Evolutionary conservation across 1,284 basidiomycete genomes (phyloP).

Genomic region (Grifola frondosa): DNA sequence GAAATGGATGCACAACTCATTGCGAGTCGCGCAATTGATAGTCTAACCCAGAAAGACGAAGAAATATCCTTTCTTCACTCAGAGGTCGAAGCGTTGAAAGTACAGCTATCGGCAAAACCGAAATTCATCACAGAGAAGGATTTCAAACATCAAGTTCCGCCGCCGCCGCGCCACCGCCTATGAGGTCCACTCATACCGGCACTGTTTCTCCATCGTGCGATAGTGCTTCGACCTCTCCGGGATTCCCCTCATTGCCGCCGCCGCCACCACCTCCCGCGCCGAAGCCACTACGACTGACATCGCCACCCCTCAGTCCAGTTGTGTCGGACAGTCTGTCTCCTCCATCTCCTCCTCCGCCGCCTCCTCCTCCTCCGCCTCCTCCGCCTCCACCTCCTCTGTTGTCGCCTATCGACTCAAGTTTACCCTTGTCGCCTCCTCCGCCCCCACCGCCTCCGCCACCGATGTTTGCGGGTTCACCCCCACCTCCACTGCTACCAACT

Average conservation of each 20-base stretch:
- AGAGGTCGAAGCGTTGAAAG: conserved; percentile 55
- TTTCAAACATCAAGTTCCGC: conserved; percentile 65
- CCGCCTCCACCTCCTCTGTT: conserved; percentile 20
- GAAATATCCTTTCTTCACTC: conserved; percentile 55
- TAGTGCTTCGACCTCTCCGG: conserved; percentile 11
- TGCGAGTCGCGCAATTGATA: conserved; percentile 69
- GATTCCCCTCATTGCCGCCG: conserved; percentile 12
- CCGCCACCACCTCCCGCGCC: conserved; percentile 23
- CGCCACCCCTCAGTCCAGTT: neutral
- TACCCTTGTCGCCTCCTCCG: conserved; percentile 15
- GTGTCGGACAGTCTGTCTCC: neutral
- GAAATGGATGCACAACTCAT: conserved; percentile 73
- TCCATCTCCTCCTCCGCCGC: conserved; percentile 19
- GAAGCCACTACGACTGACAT: conserved; percentile 3
- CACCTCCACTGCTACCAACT: conserved; percentile 14
- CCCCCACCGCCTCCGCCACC: conserved; percentile 25
- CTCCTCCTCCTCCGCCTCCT: conserved; percentile 18
- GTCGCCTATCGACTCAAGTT: conserved; percentile 4
- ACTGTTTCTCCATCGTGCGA: conserved; percentile 1
- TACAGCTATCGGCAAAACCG: conserved; percentile 50
- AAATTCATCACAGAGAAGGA: conserved; percentile 62
- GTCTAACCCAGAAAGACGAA: conserved; percentile 68
- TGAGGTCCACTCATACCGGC: conserved; percentile 16
- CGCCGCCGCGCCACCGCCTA: conserved; percentile 43
- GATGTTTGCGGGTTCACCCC: conserved; percentile 23